Evolutionary conservation across 495 filamentous ascomycete genomes (phyloP).

Genomic region (Lasiosphaeris hirsuta): DNA sequence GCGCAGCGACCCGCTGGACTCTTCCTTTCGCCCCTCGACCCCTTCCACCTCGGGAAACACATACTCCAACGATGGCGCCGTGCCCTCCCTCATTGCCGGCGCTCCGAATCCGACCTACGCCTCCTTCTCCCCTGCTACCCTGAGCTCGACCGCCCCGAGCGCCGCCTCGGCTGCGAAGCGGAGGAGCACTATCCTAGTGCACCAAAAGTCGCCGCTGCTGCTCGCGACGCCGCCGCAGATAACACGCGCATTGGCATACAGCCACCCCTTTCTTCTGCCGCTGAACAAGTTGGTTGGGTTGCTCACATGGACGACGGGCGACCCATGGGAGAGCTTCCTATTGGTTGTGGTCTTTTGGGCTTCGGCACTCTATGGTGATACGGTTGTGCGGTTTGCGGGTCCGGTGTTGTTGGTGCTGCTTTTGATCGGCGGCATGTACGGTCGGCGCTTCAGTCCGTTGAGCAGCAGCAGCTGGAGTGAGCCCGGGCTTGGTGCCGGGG

Average conservation of each 20-base stretch:
- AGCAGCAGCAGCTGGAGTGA: conserved; percentile 77
- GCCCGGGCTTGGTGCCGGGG: conserved; percentile 26
- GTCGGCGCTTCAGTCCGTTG: conserved; percentile 80
- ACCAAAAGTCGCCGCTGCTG: conserved; percentile 91
- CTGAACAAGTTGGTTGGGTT: conserved; percentile 80
- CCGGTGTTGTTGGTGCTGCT: conserved; percentile 75
- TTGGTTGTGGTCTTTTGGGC: conserved; percentile 83
- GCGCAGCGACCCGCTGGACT: conserved; percentile 35
- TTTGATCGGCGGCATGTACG: conserved; percentile 90
- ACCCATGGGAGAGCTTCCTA: conserved; percentile 96
- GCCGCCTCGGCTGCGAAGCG: conserved; percentile 67
- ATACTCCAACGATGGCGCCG: conserved; percentile 28
- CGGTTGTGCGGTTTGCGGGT: conserved; percentile 71
- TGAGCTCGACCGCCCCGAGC: conserved; percentile 49
- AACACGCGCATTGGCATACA: conserved; percentile 88
- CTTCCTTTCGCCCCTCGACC: conserved; percentile 20
- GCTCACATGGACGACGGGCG: conserved; percentile 86
- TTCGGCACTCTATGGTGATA: conserved; percentile 78
- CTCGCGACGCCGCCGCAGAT: conserved; percentile 91
- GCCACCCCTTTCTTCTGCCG: conserved; percentile 85
- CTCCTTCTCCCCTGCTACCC: conserved; percentile 75
- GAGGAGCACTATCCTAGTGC: conserved; percentile 86
- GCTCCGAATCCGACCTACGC: conserved; percentile 33
- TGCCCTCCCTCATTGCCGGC: conserved; percentile 17
- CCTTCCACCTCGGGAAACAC: conserved; percentile 23